A percentile compares a stretch with the other conserved stretches of the same genome.
These are phyloP conservation scores for Aspergillus sp. DNA, from an alignment of 2,329 filamentous ascomycete species.

Conservation along the genomic window DNA sequence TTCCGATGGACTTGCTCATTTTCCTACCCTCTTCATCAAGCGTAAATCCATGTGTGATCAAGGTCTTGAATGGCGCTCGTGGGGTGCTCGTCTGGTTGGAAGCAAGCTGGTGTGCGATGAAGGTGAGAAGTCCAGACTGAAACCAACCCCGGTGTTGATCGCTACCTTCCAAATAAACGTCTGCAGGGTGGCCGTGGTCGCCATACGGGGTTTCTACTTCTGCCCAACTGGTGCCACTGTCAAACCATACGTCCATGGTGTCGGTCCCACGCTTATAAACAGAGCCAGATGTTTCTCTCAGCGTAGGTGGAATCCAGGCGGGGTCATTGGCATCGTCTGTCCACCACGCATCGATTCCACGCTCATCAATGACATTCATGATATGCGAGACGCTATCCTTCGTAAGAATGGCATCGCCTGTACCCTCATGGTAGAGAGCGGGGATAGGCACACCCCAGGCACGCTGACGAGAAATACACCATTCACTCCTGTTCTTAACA, in stretches of 20 bases:
- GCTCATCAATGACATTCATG: slow-evolving; percentile 71
- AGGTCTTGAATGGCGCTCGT: slow-evolving; percentile 73
- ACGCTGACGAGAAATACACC: slow-evolving; percentile 96
- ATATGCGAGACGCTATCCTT: slow-evolving; percentile 80
- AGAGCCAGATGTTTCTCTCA: slow-evolving; percentile 48
- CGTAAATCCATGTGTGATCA: slow-evolving; percentile 96
- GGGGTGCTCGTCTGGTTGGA: slow-evolving; percentile 32
- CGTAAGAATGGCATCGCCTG: slow-evolving; percentile 74
- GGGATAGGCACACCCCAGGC: slow-evolving; percentile 97
- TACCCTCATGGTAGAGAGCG: slow-evolving; percentile 71
- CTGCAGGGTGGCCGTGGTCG: slow-evolving; percentile 52
- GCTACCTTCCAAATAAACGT: slow-evolving; percentile 89
- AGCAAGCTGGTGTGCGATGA: slow-evolving; percentile 61
- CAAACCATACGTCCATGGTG: slow-evolving; percentile 99
- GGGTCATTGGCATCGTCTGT: slow-evolving; percentile 73
- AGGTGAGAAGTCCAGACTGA: slow-evolving; percentile 89
- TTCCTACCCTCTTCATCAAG: slow-evolving; percentile 89
- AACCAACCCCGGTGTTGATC: slow-evolving; percentile 99
- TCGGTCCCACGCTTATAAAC: slow-evolving; percentile 76
- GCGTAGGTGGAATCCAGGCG: slow-evolving; percentile 70
- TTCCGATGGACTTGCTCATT: slow-evolving; percentile 97
- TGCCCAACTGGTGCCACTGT: slow-evolving; percentile 93
- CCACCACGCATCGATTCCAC: slow-evolving; percentile 94
- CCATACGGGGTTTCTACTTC: slow-evolving; percentile 41
- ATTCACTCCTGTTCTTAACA: slow-evolving; percentile 82